Evolutionary conservation across 2,329 filamentous ascomycete species (phyloP).

Genomic region (Penicillium digitatum): DNA sequence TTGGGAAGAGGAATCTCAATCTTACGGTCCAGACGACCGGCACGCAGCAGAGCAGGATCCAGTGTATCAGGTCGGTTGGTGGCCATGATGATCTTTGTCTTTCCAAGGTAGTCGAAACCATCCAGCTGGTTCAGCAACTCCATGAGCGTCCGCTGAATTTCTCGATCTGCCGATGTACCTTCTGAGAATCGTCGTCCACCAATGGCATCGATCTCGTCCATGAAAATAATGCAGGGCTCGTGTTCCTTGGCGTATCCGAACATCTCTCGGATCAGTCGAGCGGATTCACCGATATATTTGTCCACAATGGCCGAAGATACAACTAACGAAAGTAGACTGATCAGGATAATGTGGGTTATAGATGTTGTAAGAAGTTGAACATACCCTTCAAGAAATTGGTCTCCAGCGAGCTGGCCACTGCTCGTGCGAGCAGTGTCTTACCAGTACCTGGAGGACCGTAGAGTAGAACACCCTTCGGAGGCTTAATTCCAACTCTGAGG

Average conservation of each 20-base stretch:
- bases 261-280: conserved; percentile 96
- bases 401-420: conserved; percentile 91
- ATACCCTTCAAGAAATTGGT: conserved; percentile 97
- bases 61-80: conserved; percentile 96
- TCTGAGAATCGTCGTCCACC: conserved; percentile 95
- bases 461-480: conserved; percentile 91
- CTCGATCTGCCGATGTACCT: conserved; percentile 93
- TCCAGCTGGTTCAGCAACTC: conserved; percentile 97
- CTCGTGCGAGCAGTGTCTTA: conserved; percentile 90
- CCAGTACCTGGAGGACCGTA: conserved; percentile 96
- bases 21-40: conserved; percentile 91
- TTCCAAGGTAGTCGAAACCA: conserved; percentile 97
- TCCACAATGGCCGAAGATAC: conserved; percentile 98
- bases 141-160: conserved; percentile 98
- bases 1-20: conserved; percentile 97
- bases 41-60: conserved; percentile 86
- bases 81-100: conserved; percentile 99
- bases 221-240: conserved; percentile 99
- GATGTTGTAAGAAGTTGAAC: conserved; percentile 14
- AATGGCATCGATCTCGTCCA: conserved; percentile 99
- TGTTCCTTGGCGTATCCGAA: conserved; percentile 99
- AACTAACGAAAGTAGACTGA: conserved; percentile 52
- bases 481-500: conserved; percentile 94
- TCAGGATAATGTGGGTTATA: conserved; percentile 5
- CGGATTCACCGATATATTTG: conserved; percentile 99